Evolutionary conservation across 2,329 filamentous ascomycete genomes (phyloP), one percentile per base, ranked within the genome.

Genomic region (Dactylellina parvicollis): DNA sequence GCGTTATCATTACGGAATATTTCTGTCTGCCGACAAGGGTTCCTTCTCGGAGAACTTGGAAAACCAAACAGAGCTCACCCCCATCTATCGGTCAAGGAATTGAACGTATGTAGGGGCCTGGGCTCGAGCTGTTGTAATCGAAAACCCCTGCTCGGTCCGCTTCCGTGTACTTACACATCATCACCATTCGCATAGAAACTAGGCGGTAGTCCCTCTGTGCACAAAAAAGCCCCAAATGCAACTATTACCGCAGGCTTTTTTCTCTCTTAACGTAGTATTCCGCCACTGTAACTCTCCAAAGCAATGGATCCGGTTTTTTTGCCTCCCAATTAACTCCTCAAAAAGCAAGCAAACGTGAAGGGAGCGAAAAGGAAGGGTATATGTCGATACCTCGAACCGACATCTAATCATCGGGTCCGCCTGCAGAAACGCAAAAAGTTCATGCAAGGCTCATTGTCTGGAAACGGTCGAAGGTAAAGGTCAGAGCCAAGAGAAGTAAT

Each of bases 391-490:
- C n/a, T 20, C 4, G 7, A 3, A 44, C 5, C 26, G 24, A 28
- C 34, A 40, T 54, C 49, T 52, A 36, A 32, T 22, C 64, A 70
- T 71, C 66, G 66, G 66, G 38, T 71, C 66, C 50, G 66, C 56
- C 66, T 71, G 57, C 56, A 71, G 56, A 56, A 47, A 47, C 46
- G 44, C 50, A 36, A 64, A n/a, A n/a, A n/a, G n/a, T n/a, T 56
- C 26, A 56, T 71, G 66, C 66, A 71, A 56, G 55, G 54, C 42
- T 55, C 60, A 16, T 40, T 40, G 30, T 28, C 32, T 52, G 10
- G 47, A 52, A 52, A 52, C 47, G 47, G 47, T 24, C 28, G 30
- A 14, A 5, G 5, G 24, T 20, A 28, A 57, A 34, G n/a, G n/a
- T n/a, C n/a, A n/a, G 18, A 36, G 49, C 52, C 52, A 44, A 66